Percentiles rank a stretch among this genome's conserved stretches.
Evolutionary conservation across 805 yeast genomes (phyloP).

Genomic region (Wickerhamiella occidentalis): DNA sequence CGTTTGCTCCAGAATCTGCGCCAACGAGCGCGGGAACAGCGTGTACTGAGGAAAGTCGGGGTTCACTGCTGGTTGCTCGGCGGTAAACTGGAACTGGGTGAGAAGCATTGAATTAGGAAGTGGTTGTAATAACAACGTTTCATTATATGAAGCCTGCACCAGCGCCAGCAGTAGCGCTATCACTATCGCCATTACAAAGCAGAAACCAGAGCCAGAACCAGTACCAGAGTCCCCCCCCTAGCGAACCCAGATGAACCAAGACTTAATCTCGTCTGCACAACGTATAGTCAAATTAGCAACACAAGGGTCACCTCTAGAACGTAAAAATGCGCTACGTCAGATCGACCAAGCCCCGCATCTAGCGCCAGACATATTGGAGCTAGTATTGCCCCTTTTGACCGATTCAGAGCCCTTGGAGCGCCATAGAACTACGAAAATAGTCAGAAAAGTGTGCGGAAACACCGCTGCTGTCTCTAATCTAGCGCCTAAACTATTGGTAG

Average conservation of each 20-base stretch:
- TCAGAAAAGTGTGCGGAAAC: slow-evolving; percentile 64
- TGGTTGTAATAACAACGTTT: slow-evolving; percentile 51
- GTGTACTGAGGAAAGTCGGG: slow-evolving; percentile 21
- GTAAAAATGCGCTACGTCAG: slow-evolving; percentile 59
- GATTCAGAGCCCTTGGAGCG: slow-evolving; percentile 78
- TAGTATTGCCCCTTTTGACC: slow-evolving; percentile 61
- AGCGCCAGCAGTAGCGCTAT: neutral
- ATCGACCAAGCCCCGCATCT: slow-evolving; percentile 47
- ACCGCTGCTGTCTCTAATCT: slow-evolving; percentile 25
- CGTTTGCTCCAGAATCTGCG: slow-evolving; percentile 58
- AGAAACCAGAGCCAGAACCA: too few relatives aligned
- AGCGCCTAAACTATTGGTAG: slow-evolving; percentile 58
- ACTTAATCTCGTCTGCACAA: too few relatives aligned
- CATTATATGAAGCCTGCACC: slow-evolving; percentile 36
- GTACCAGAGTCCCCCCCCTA: too few relatives aligned
- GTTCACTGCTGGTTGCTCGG: slow-evolving; percentile 12
- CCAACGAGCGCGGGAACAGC: slow-evolving; percentile 65
- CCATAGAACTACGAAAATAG: slow-evolving; percentile 63
- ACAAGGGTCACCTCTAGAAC: slow-evolving; percentile 57
- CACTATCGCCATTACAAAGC: neutral
- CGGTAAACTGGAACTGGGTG: slow-evolving; percentile 54
- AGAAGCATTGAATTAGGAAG: slow-evolving; percentile 59
- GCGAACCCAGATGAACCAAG: too few relatives aligned
- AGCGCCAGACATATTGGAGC: slow-evolving; percentile 53
- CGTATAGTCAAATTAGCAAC: slow-evolving; percentile 51